phyloP scores from a whole-genome alignment of 495 filamentous ascomycete species.

The Viridothelium virens region DNA sequence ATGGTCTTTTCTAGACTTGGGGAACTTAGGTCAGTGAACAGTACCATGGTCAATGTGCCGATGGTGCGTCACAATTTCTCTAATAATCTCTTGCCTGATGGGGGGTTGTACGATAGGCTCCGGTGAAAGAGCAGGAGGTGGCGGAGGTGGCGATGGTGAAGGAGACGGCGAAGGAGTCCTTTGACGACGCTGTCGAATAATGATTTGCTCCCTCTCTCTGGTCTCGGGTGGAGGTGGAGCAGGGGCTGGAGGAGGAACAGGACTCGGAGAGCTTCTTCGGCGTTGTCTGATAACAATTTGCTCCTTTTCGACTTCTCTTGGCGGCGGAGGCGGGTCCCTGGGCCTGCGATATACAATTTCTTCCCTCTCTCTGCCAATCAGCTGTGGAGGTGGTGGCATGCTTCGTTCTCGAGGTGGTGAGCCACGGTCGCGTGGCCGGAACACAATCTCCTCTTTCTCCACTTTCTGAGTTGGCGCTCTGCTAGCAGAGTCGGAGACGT shows the following conservation, averaged over 20 bases:
- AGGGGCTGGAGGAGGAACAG: conserved; percentile 27
- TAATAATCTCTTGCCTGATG: conserved; percentile 62
- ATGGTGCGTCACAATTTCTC: conserved; percentile 79
- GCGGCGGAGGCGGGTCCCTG: conserved; percentile 23
- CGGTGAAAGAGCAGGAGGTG: conserved; percentile 36
- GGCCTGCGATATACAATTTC: conserved; percentile 27
- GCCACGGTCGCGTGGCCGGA: conserved; percentile 21
- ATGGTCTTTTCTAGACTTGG: background rate
- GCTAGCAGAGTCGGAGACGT: background rate
- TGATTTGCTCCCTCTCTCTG: conserved; percentile 33
- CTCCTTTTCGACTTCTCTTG: conserved; percentile 36
- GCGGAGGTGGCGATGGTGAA: conserved; percentile 32
- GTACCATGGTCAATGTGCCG: conserved; percentile 74
- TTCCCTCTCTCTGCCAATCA: conserved; percentile 17
- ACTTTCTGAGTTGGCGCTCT: conserved; percentile 18
- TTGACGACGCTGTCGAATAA: conserved; percentile 33
- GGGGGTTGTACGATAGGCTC: conserved; percentile 57
- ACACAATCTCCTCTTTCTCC: conserved; percentile 33
- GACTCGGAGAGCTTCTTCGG: conserved; percentile 20
- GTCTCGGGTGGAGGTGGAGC: conserved; percentile 13
- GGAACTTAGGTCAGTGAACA: conserved; percentile 39
- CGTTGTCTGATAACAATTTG: conserved; percentile 25
- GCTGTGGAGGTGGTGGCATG: conserved; percentile 15
- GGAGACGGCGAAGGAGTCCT: conserved; percentile 28
- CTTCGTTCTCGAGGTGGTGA: conserved; percentile 9